Evolutionary conservation across 1,284 basidiomycete species (phyloP).

Genomic region (Ganoderma boninense): DNA sequence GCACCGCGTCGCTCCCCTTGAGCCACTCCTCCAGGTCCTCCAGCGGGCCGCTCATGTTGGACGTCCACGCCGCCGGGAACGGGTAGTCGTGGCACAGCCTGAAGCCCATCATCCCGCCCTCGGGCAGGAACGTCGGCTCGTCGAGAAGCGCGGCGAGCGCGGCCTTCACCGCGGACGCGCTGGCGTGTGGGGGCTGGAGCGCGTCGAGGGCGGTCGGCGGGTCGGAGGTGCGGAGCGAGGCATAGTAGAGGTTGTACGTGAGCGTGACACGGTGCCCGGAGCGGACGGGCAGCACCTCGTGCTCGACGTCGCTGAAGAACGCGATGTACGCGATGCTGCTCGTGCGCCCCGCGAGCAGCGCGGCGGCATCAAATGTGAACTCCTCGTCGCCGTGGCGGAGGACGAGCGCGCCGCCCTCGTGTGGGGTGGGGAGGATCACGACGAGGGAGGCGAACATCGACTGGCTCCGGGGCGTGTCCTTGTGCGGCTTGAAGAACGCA

Average conservation of each 20-base stretch:
- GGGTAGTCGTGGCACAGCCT: slow-evolving; percentile 45
- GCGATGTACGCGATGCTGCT: slow-evolving; percentile 42
- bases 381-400: slow-evolving; percentile 43
- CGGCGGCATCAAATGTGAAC: slow-evolving; percentile 42
- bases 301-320: slow-evolving; percentile 54
- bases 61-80: slow-evolving; percentile 16
- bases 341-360: slow-evolving; percentile 11
- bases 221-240: not conserved
- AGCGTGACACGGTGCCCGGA: slow-evolving; percentile 52
- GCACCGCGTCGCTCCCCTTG: slow-evolving; percentile 21
- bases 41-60: not conserved
- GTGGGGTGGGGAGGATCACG: slow-evolving; percentile 49
- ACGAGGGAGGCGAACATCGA: slow-evolving; percentile 57
- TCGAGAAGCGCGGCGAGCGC: slow-evolving; percentile 35
- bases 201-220: not conserved
- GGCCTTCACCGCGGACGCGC: slow-evolving; percentile 5
- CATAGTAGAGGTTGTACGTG: slow-evolving; percentile 49
- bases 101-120: slow-evolving; percentile 47
- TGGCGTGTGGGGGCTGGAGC: not conserved
- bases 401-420: slow-evolving; percentile 49
- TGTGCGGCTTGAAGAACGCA: slow-evolving; percentile 50
- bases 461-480: slow-evolving; percentile 47
- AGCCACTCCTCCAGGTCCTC: slow-evolving; percentile 3
- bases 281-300: slow-evolving; percentile 50
- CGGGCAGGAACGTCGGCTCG: slow-evolving; percentile 37